Conservation (phyloP, 1,284 basidiomycete species). For the Pseudozyma thailandica region DNA sequence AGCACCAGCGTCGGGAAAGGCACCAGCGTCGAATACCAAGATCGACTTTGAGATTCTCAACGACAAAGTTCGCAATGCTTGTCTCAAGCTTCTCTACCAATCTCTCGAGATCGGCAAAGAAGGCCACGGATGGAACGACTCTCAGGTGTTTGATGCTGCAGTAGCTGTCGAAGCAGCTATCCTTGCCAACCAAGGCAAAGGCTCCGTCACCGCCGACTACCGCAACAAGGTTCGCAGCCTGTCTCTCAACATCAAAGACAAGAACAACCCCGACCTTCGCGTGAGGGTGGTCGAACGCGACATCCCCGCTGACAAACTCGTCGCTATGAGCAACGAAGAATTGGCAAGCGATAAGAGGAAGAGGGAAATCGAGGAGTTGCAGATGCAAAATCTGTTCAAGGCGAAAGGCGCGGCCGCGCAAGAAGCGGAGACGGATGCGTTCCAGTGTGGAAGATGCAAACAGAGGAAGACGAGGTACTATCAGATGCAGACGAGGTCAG, state of each 20-base stretch:
- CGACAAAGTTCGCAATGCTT: conserved; percentile 81
- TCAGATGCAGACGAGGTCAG: conserved; percentile 67
- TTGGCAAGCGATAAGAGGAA: conserved; percentile 93
- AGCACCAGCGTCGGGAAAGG: conserved; percentile 9
- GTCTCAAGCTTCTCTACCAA: conserved; percentile 89
- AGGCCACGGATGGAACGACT: conserved; percentile 29
- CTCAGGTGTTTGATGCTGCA: conserved; percentile 69
- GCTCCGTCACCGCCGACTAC: conserved; percentile 70
- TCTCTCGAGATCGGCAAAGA: conserved; percentile 73
- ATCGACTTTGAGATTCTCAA: conserved; percentile 68
- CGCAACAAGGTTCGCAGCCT: conserved; percentile 87
- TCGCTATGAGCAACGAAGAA: conserved; percentile 85
- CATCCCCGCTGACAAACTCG: conserved; percentile 77
- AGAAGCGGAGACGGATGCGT: conserved; percentile 92
- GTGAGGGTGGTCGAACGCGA: conserved; percentile 86
- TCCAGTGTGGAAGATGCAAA: conserved; percentile 91
- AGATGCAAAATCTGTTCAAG: conserved; percentile 81
- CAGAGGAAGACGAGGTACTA: conserved; percentile 65
- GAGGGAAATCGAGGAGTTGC: conserved; percentile 78
- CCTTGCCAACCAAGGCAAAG: conserved; percentile 54
- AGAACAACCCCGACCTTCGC: conserved; percentile 87
- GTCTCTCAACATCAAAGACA: conserved; percentile 93
- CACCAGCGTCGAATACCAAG: conserved; percentile 34
- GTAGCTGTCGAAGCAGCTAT: conserved; percentile 70
- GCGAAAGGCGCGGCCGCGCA: conserved; percentile 86